Base-by-base conservation (phyloP, 176 grass and related monocot species). In the Rhynchospora breviuscula region DNA sequence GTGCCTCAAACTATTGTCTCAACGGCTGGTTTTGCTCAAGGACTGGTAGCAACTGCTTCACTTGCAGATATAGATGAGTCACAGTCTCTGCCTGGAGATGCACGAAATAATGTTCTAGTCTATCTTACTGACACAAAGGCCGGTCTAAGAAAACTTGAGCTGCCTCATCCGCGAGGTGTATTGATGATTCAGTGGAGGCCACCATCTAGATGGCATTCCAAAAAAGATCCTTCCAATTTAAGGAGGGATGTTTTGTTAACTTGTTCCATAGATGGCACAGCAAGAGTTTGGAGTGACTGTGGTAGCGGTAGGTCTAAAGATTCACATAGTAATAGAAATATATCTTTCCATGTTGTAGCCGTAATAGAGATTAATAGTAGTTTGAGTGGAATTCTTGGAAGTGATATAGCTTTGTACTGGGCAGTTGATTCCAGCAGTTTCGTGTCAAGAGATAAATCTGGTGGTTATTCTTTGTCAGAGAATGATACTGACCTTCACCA, bases 181-280 rank as follows among this genome's bases (percentile, higher is more conserved):
- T 88, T 82, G 10, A 90, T 90, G 89, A 98, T 98, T 89, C 95
- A 98, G 64, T 98, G 95, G 95, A 91, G 95, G 83, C 90, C 95
- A 81, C 6, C 3, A 77, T 74, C 59, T 78, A 17, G 17, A 12
- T 9, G 23, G 6, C 45, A 90, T 74, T 46, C 49, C 15, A 63
- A 82, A 77, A 68, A 75, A 45, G 84, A 81, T 81, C 57, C 1
- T 70, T 93, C 82, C 74, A 83, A 70, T 65, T 60, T 65, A 45
- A 88, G 84, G 65, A 91, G 92, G 83, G 87, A 94, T 80, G 68
- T 94, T n/a, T 86, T 98, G 40, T 85, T 98, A 88, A 98, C 92
- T 5, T 93, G 90, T 87, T 98, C 90, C 84, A 79, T 93, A 22
- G 95, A 98, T 12, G 92, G 95, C 44, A 87, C 95, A 59, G 89